phyloP scores from a whole-genome alignment of 345 rosid species.

The Salix viminalis region DNA sequence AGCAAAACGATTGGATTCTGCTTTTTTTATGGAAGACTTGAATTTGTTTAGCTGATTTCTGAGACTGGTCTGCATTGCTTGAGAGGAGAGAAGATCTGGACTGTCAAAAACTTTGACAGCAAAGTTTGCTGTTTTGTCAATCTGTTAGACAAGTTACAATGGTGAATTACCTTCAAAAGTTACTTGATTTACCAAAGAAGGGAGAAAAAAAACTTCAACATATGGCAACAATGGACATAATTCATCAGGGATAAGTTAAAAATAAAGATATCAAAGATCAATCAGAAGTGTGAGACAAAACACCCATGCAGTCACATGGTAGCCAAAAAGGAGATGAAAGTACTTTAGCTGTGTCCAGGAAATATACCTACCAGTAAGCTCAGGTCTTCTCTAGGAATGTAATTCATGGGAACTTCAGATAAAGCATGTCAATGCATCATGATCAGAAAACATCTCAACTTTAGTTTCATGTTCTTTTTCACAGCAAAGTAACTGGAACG shows the following conservation, averaged over 20 bases:
- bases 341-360: too few relatives aligned
- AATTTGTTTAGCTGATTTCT: conserved; percentile 22
- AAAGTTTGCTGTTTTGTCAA: conserved; percentile 25
- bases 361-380: too few relatives aligned
- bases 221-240: not conserved
- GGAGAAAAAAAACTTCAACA: too few relatives aligned
- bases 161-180: not conserved
- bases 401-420: too few relatives aligned
- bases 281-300: too few relatives aligned
- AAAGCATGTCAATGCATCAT: too few relatives aligned
- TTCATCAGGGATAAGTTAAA: not conserved
- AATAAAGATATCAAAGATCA: not conserved
- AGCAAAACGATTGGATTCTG: conserved; percentile 6
- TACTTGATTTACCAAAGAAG: too few relatives aligned
- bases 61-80: conserved; percentile 19
- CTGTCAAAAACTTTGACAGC: conserved; percentile 22
- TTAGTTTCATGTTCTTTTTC: too few relatives aligned
- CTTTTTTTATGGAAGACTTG: conserved; percentile 7
- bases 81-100: conserved; percentile 24
- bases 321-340: not conserved
- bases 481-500: too few relatives aligned
- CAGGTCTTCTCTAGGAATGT: too few relatives aligned
- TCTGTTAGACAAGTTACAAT: conserved; percentile 11
- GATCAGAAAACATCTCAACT: too few relatives aligned
- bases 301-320: too few relatives aligned